Base-by-base conservation (phyloP, 345 rosid species). In the Citrus australasica region DNA sequence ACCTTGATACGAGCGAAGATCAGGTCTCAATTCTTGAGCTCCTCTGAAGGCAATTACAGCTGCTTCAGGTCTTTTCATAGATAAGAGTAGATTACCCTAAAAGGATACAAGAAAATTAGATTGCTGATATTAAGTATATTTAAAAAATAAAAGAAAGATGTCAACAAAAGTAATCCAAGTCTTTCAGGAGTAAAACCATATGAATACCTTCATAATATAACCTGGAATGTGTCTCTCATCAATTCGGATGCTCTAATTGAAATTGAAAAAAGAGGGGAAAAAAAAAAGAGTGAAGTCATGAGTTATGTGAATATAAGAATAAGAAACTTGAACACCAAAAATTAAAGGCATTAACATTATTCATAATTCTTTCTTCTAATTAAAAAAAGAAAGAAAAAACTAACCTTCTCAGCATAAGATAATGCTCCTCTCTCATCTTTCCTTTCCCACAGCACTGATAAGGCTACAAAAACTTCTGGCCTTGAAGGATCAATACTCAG, bases 1-100 rank as follows among this genome's bases (percentile, higher is more conserved):
- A 95, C 99, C 99, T 96, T 94, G 98, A 87, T 92, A 96, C 76
- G 98, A 86, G 81, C 99, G 98, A 81, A 96, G 97, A 89, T 96
- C 99, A 56, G 99, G 85, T 80, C 99, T 92, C 87, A 94, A 84
- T 82, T 96, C 98, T 82, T 90, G 99, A 79, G 99, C 97, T 84
- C 90, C 91, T 84, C 97, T 90, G 84, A 92, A 94, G 76, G 98
- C 98, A 67, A 90, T 69, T 14, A 89, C 95, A 76, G 99, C 97
- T 82, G 92, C 91, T 79, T 92, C 99, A 77, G 94, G 94, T 64
- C 93, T 88, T 88, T 90, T 95, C 81, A 91, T 78, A 76, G 88
- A 87, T 83, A 96, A 83, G 60, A 88, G 94, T 77, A 96, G 85
- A 82, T 92, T 94, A 35, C 99, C 99, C 99, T 96, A 77, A 78